Evolutionary conservation across 352 stramenopile genomes (phyloP).

Genomic region (Pythium biforme): DNA sequence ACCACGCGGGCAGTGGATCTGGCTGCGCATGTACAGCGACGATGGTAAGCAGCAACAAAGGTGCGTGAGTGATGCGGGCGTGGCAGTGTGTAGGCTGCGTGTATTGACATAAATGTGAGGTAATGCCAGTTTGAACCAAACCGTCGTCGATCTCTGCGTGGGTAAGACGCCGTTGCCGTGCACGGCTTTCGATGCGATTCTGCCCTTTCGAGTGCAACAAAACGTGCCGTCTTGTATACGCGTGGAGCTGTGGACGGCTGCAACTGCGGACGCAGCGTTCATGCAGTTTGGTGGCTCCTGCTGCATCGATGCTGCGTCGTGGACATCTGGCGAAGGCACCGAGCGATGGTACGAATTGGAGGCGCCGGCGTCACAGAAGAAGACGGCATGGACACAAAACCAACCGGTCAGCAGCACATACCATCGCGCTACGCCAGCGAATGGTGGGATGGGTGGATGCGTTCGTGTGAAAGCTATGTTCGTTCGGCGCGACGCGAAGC

Average conservation of each 20-base stretch:
- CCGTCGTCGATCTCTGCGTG: not conserved
- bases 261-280: conserved; percentile 9
- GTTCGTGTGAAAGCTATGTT: conserved; percentile 1
- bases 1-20: not conserved
- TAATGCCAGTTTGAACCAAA: not conserved
- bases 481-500: not conserved
- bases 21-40: not conserved
- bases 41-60: not conserved
- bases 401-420: not conserved
- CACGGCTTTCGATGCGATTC: not conserved
- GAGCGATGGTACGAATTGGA: conserved; percentile 6
- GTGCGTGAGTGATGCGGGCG: not conserved
- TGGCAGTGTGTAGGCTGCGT: not conserved
- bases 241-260: conserved; percentile 8
- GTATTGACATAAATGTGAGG: not conserved
- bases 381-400: not conserved
- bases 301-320: conserved; percentile 26
- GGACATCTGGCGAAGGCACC: conserved; percentile 12
- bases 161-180: not conserved
- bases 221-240: not conserved
- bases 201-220: not conserved
- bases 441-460: not conserved
- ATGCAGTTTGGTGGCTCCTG: conserved; percentile 31
- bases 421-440: not conserved
- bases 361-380: not conserved